Base-by-base conservation (phyloP, 495 filamentous ascomycete genomes). In the Mytilinidion resinicola region DNA sequence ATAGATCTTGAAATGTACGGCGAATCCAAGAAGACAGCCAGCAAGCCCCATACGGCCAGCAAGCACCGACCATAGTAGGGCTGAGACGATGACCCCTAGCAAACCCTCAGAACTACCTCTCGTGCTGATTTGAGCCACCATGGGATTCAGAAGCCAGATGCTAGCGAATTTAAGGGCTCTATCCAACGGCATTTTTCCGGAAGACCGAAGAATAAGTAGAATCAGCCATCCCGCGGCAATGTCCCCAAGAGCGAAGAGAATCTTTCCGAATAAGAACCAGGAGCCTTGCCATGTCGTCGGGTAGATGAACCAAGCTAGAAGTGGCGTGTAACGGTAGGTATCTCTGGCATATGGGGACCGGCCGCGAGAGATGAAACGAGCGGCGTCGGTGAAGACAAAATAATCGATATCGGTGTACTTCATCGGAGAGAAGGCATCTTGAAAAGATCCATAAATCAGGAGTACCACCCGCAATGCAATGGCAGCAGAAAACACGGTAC, bases 371-470 rank as follows among this genome's bases (percentile, higher is more conserved):
- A 89, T 79, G 69, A 86, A 91, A 59, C 87, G 88, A 8, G 95
- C 82, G 9, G 93, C 93, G 70, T 96, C 91, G n/a, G 95, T 97
- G 78, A 98, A 98, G 59, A 98, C 93, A 64, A 88, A 84, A 77
- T 98, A 98, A 80, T 98, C 93, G 68, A 98, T 96, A 73, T 98
- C 93, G 53, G 95, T 98, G 78, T 96, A 98, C 73, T 96, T 96
- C 64, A 98, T 73, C 3, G 90, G 80, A 9, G 90, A 93, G 74
- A 89, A 78, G 57, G 88, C 84, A 70, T 98, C 93, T 78, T 98
- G 93, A 76, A 85, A 86, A 55, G 88, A 80, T 38, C 95, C 93
- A 71, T 96, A 96, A 59, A 92, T 61, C 21, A 96, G 80, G 55
- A 98, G 79, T 17, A 76, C 71, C 8, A 80, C 61, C 49, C 93